These are phyloP conservation scores for Pichia ethanolica DNA, from an alignment of 805 yeast species.

Conservation along the genomic window DNA sequence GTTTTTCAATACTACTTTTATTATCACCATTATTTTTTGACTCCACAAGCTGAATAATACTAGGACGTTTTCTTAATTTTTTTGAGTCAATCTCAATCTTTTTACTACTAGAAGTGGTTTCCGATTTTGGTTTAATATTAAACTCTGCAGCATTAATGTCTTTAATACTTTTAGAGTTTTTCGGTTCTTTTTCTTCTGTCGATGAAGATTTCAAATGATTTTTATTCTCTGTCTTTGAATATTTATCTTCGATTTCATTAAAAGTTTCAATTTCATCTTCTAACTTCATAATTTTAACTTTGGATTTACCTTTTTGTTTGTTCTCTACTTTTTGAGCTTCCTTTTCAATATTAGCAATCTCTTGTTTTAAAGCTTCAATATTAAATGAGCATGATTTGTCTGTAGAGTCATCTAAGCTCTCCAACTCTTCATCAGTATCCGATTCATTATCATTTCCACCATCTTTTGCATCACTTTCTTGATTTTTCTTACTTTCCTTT, in stretches of 20 bases:
- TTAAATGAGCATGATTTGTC: slow-evolving; percentile 33
- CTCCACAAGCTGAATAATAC: slow-evolving; percentile 8
- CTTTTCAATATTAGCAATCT: slow-evolving; percentile 38
- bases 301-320: not conserved
- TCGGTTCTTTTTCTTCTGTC: too few relatives aligned
- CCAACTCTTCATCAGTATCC: not conserved
- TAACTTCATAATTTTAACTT: not conserved
- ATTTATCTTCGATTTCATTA: too few relatives aligned
- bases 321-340: slow-evolving; percentile 19
- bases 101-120: not conserved
- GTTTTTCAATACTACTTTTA: not conserved
- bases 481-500: slow-evolving; percentile 23
- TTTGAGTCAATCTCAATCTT: not conserved
- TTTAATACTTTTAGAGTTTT: too few relatives aligned
- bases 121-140: not conserved
- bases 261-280: not conserved
- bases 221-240: too few relatives aligned
- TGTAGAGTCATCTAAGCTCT: too few relatives aligned
- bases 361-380: slow-evolving; percentile 35
- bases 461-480: slow-evolving; percentile 11
- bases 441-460: not conserved
- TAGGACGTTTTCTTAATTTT: slow-evolving; percentile 1
- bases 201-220: too few relatives aligned
- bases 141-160: not conserved
- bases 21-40: not conserved